Evolutionary conservation across 2,329 filamentous ascomycete species (phyloP).

Genomic region (Aureobasidium pullulans): DNA sequence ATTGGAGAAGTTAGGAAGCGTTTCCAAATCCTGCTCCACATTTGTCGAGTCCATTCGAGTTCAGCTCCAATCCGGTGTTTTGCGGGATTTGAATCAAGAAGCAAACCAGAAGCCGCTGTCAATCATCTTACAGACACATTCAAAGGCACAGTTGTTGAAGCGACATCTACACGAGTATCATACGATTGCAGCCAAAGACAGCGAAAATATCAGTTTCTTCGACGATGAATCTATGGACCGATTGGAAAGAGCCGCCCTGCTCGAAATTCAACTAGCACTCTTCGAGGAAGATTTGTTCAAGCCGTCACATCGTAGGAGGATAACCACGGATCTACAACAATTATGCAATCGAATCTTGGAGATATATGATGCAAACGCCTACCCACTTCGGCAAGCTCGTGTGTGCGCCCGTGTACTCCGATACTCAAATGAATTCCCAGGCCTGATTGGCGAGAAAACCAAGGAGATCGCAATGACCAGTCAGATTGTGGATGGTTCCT

Average conservation of each 20-base stretch:
- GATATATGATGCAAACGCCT: conserved; percentile 17
- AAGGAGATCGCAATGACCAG: conserved; percentile 13
- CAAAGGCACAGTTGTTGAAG: neutral
- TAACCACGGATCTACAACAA: neutral
- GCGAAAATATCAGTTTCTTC: conserved; percentile 16
- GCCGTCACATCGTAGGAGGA: conserved; percentile 3
- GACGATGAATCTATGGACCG: conserved; percentile 27
- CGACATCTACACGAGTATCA: neutral
- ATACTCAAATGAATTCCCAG: conserved; percentile 20
- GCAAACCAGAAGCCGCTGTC: neutral
- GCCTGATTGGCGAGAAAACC: conserved; percentile 17
- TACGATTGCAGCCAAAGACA: neutral
- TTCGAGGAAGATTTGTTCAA: conserved; percentile 10
- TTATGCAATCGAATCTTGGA: conserved; percentile 15
- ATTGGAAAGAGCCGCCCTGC: conserved; percentile 29
- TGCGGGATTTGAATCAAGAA: neutral
- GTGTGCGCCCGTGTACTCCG: conserved; percentile 20
- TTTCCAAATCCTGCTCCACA: neutral
- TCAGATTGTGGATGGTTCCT: conserved; percentile 3
- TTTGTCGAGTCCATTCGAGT: neutral
- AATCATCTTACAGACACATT: neutral
- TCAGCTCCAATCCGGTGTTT: neutral
- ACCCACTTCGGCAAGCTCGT: conserved; percentile 26
- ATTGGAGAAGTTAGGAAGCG: conserved; percentile 58
- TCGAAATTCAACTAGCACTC: conserved; percentile 36